phyloP scores from a whole-genome alignment of 2,329 filamentous ascomycete species.

The Sphaerostilbella broomeana region DNA sequence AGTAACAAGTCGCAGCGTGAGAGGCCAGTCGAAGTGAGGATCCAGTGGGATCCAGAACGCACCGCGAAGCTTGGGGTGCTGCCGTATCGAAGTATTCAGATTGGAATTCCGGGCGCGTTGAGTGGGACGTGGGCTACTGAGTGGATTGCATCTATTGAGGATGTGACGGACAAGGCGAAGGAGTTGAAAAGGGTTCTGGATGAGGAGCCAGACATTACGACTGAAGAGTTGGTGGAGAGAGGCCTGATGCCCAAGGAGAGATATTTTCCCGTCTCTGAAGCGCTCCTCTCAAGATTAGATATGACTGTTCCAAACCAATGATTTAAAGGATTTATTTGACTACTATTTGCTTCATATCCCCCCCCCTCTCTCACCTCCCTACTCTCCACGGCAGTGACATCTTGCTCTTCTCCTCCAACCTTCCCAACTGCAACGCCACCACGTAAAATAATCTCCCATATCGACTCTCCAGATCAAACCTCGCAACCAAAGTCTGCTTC shows the following conservation, averaged over 20 bases:
- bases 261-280: constrained; percentile 35
- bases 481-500: constrained; percentile 5
- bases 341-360: background rate
- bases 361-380: background rate
- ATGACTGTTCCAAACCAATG: constrained; percentile 22
- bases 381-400: too few relatives aligned
- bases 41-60: constrained; percentile 61
- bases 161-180: constrained; percentile 49
- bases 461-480: constrained; percentile 19
- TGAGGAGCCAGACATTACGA: constrained; percentile 27
- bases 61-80: constrained; percentile 38
- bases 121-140: constrained; percentile 41
- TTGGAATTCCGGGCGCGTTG: constrained; percentile 47
- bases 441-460: constrained; percentile 22
- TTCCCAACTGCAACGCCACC: constrained; percentile 16
- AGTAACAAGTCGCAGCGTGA: constrained; percentile 17
- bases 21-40: constrained; percentile 36
- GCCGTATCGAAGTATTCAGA: constrained; percentile 51
- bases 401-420: background rate
- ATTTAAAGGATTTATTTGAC: background rate
- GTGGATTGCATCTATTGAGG: constrained; percentile 49
- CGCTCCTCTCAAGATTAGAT: constrained; percentile 25
- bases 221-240: constrained; percentile 29
- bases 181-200: constrained; percentile 41
- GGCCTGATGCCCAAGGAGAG: constrained; percentile 40